Evolutionary conservation across 257 asterid genomes (phyloP).

Genomic region (Cordia subcordata): DNA sequence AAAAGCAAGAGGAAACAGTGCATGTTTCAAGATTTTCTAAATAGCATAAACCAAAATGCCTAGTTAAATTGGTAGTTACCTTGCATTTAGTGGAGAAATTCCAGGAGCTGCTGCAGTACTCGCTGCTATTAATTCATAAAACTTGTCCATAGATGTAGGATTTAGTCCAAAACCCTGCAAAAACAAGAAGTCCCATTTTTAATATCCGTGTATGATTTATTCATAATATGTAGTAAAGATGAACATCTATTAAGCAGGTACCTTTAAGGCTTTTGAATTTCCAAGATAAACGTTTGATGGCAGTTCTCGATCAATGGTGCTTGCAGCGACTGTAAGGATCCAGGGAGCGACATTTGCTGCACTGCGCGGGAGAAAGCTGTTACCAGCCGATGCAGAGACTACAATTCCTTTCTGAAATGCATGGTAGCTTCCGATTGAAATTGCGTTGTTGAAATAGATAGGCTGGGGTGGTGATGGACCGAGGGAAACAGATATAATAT

Average conservation of each 20-base stretch:
- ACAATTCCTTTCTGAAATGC: constrained; percentile 67
- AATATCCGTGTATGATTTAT: too few relatives aligned
- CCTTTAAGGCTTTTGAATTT: constrained; percentile 40
- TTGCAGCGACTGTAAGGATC: constrained; percentile 75
- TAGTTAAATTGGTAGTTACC: constrained; percentile 16
- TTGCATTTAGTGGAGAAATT: constrained; percentile 38
- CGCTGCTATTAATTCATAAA: constrained; percentile 35
- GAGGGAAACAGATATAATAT: constrained; percentile 59
- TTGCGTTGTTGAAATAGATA: constrained; percentile 34
- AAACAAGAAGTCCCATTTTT: constrained; percentile 12
- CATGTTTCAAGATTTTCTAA: too few relatives aligned
- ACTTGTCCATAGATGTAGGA: constrained; percentile 31
- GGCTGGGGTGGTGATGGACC: constrained; percentile 40
- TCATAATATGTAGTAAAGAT: background rate
- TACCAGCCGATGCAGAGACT: constrained; percentile 67
- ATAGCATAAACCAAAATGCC: too few relatives aligned
- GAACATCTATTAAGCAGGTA: constrained; percentile 7
- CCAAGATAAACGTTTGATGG: constrained; percentile 34
- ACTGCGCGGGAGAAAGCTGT: constrained; percentile 21
- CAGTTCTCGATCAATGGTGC: constrained; percentile 52
- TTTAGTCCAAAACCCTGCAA: constrained; percentile 50
- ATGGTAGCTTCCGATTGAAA: constrained; percentile 57
- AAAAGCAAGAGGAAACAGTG: too few relatives aligned
- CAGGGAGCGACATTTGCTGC: constrained; percentile 66
- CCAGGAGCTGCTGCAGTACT: constrained; percentile 48